phyloP scores from a whole-genome alignment of 2,329 filamentous ascomycete species.

The Penicillium sp. region DNA sequence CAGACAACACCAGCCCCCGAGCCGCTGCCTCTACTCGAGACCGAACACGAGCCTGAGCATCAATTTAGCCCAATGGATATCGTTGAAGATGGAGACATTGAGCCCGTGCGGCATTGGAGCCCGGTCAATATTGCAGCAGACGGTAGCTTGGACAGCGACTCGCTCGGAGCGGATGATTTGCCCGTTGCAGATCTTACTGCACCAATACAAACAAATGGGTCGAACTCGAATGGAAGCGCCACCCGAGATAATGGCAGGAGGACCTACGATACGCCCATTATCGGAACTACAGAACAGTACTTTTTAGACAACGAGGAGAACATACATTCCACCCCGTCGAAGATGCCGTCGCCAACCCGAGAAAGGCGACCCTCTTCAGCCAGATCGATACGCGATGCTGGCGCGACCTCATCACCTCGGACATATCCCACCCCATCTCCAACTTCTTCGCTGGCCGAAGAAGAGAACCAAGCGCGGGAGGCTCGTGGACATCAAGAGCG shows the following conservation, averaged over 20 bases:
- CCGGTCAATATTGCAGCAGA: conserved; percentile 21
- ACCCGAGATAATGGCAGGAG: conserved; percentile 26
- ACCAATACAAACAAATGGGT: conserved; percentile 16
- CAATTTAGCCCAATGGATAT: conserved; percentile 30
- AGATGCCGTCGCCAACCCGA: conserved; percentile 37
- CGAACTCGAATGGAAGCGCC: conserved; percentile 14
- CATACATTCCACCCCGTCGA: conserved; percentile 39
- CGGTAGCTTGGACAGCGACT: conserved; percentile 24
- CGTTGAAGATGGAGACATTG: conserved; percentile 32
- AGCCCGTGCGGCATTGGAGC: conserved; percentile 16
- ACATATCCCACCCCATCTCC: conserved; percentile 46
- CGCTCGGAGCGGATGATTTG: conserved; percentile 28
- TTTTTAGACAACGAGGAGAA: conserved; percentile 32
- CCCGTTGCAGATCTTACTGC: conserved; percentile 27
- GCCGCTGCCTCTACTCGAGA: neutral
- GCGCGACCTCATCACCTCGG: conserved; percentile 38
- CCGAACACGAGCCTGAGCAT: conserved; percentile 5
- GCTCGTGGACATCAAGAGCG: conserved; percentile 3
- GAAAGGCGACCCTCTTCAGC: conserved; percentile 33
- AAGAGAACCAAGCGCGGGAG: conserved; percentile 32
- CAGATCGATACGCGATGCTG: conserved; percentile 38
- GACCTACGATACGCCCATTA: conserved; percentile 36
- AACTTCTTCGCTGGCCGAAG: conserved; percentile 43
- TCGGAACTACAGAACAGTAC: conserved; percentile 33
- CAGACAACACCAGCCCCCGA: conserved; percentile 16